Evolutionary conservation across 140 eudicot species (phyloP).

Genomic region (Erigeron philadelphicus): DNA sequence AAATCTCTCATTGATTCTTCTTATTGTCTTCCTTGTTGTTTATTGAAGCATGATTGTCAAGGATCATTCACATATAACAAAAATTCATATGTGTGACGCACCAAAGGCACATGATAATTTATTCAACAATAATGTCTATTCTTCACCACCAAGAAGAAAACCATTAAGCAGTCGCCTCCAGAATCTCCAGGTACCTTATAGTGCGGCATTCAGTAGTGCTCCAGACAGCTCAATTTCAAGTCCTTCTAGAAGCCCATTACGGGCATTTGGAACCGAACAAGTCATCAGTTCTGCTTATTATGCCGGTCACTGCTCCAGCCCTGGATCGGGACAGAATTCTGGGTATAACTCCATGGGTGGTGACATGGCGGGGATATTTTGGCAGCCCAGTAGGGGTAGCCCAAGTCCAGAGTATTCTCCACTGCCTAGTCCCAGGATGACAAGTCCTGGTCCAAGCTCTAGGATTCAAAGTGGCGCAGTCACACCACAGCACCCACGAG

Average conservation of each 20-base stretch:
- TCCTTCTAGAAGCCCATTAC: slow-evolving; percentile 90
- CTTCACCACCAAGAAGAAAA: slow-evolving; percentile 52
- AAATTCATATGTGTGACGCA: slow-evolving; percentile 32
- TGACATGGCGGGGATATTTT: slow-evolving; percentile 68
- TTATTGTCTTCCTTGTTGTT: slow-evolving; percentile 23
- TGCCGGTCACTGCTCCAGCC: slow-evolving; percentile 82
- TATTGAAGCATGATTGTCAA: slow-evolving; percentile 50
- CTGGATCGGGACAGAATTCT: slow-evolving; percentile 85
- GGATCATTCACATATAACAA: slow-evolving; percentile 45
- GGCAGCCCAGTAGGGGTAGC: slow-evolving; percentile 95
- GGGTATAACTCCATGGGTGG: slow-evolving; percentile 93
- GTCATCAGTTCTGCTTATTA: slow-evolving; percentile 45
- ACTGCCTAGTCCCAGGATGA: slow-evolving; percentile 89
- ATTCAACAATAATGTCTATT: slow-evolving; percentile 35
- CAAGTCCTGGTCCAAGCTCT: slow-evolving; percentile 88
- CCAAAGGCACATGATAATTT: slow-evolving; percentile 44
- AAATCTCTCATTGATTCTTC: neutral
- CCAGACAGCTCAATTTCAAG: slow-evolving; percentile 88
- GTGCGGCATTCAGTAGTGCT: slow-evolving; percentile 69
- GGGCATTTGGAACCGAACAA: slow-evolving; percentile 57
- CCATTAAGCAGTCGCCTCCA: slow-evolving; percentile 54
- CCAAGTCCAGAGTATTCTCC: slow-evolving; percentile 99
- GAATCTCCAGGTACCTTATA: slow-evolving; percentile 55
- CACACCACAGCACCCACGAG: slow-evolving; percentile 89
- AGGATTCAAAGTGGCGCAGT: slow-evolving; percentile 92